These are phyloP conservation scores for Anisodus tanguticus DNA, from an alignment of 257 asterid genomes.

Conservation along the genomic window DNA sequence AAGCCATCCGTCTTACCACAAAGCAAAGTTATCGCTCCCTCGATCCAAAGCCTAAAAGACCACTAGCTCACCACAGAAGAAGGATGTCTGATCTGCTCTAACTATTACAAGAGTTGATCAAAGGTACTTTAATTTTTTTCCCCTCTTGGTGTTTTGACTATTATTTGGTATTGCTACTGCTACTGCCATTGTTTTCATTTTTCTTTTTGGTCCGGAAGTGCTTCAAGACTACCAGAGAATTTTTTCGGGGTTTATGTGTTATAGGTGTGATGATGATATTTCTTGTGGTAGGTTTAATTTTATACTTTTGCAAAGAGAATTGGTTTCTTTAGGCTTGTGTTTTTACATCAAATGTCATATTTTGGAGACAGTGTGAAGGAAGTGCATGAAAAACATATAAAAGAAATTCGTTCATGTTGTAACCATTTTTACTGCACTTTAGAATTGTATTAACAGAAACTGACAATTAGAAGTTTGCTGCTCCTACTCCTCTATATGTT, in stretches of 20 bases:
- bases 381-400: too few species aligned
- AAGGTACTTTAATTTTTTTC: neutral
- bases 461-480: neutral
- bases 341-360: neutral
- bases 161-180: neutral
- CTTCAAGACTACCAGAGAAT: neutral
- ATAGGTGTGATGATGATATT: neutral
- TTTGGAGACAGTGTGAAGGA: neutral
- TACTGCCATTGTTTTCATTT: neutral
- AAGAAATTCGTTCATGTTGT: neutral
- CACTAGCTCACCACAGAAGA: slow-evolving; percentile 42
- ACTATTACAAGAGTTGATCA: neutral
- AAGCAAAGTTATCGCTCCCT: slow-evolving; percentile 33
- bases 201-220: neutral
- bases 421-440: slow-evolving; percentile 18
- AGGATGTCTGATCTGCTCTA: slow-evolving; percentile 50
- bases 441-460: neutral
- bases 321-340: neutral
- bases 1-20: slow-evolving; percentile 31
- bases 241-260: neutral
- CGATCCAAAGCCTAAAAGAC: slow-evolving; percentile 39
- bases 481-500: neutral
- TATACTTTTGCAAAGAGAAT: neutral
- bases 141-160: neutral
- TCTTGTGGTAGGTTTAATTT: neutral